These are phyloP conservation scores for Hanseniaspora occidentalis DNA, from an alignment of 805 yeast genomes.

Conservation along the genomic window DNA sequence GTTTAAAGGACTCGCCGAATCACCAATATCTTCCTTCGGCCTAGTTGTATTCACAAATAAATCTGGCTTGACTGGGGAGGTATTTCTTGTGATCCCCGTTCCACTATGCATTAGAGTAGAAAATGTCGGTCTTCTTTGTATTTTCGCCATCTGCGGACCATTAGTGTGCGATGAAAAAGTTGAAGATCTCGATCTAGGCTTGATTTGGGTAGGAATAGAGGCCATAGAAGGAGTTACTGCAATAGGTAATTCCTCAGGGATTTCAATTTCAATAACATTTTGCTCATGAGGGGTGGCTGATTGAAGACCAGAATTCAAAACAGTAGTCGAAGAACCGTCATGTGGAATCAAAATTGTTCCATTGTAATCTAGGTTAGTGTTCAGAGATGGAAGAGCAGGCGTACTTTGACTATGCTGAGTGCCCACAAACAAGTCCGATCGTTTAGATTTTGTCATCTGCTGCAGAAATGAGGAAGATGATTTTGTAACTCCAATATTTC, in stretches of 20 bases:
- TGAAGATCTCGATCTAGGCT: constrained; percentile 26
- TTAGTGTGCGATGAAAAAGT: constrained; percentile 18
- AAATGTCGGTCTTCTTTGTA: constrained; percentile 19
- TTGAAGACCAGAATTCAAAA: background rate
- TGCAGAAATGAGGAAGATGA: background rate
- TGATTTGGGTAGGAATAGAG: constrained; percentile 27
- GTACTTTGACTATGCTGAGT: constrained; percentile 18
- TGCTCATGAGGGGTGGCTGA: background rate
- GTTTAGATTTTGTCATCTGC: background rate
- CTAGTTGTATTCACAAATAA: too few relatives aligned
- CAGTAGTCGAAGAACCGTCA: background rate
- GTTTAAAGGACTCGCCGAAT: too few relatives aligned
- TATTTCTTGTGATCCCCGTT: background rate
- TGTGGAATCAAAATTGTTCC: background rate
- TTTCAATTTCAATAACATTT: constrained; percentile 39
- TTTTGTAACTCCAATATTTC: background rate
- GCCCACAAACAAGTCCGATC: background rate
- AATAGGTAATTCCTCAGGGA: constrained; percentile 36
- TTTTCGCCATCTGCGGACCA: constrained; percentile 13
- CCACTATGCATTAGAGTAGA: constrained; percentile 3
- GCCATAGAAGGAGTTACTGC: constrained; percentile 13
- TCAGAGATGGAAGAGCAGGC: constrained; percentile 17
- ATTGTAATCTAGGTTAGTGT: constrained; percentile 14
- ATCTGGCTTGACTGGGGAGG: background rate
- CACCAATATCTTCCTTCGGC: too few relatives aligned